Conservation (phyloP, 164 flowering plant species). For the Vitis riparia region DNA sequence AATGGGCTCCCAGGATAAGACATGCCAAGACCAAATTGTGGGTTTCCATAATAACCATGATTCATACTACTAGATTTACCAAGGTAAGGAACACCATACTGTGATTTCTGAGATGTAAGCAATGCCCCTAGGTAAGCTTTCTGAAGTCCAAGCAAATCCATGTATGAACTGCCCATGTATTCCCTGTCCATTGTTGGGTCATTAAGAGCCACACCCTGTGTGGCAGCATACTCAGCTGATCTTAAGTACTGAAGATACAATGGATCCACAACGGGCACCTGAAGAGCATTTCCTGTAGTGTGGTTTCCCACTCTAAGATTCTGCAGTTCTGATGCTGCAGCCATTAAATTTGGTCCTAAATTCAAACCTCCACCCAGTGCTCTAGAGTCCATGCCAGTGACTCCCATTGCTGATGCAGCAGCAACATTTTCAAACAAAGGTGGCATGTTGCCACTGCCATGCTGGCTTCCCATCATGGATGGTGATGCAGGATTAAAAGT, state of each 20-base stretch:
- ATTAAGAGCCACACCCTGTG: constrained; percentile 53
- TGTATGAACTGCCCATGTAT: constrained; percentile 44
- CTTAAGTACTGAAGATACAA: constrained; percentile 68
- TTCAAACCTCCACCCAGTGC: constrained; percentile 51
- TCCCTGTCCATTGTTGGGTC: constrained; percentile 57
- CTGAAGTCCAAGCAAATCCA: constrained; percentile 64
- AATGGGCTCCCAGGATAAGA: constrained; percentile 72
- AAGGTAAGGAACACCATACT: constrained; percentile 47
- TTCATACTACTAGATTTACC: constrained; percentile 54
- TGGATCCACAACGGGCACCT: constrained; percentile 56
- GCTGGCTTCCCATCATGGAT: constrained; percentile 53
- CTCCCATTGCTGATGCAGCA: constrained; percentile 60
- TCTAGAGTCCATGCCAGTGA: constrained; percentile 52
- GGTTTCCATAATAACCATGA: constrained; percentile 62
- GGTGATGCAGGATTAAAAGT: constrained; percentile 56
- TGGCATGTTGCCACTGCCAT: constrained; percentile 54
- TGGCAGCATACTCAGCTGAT: constrained; percentile 62
- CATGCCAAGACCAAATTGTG: constrained; percentile 63
- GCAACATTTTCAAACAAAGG: constrained; percentile 60
- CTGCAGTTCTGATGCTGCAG: constrained; percentile 52
- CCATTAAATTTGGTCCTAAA: constrained; percentile 49
- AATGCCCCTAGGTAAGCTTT: constrained; percentile 70
- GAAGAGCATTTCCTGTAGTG: constrained; percentile 37
- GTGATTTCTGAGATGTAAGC: constrained; percentile 71
- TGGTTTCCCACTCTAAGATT: constrained; percentile 59